Conservation (phyloP, 1,284 basidiomycete species). For the Trichosporon sp. region DNA sequence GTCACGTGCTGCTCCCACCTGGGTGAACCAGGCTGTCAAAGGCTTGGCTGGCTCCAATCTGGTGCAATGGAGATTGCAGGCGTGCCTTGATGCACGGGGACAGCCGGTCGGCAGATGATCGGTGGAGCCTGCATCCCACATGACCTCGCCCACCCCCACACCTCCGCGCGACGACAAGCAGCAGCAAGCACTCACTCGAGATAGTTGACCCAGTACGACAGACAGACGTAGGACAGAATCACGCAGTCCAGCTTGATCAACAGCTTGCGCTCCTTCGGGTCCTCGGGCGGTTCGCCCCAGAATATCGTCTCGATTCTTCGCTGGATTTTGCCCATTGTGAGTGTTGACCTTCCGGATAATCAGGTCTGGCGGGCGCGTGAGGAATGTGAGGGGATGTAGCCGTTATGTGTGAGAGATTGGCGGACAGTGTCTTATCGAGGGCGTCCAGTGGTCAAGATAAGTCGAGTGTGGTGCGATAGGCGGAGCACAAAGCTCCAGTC, state of each 20-base stretch:
- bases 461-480: too few species aligned
- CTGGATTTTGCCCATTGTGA: constrained; percentile 22
- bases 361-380: neutral
- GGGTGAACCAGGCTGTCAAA: too few species aligned
- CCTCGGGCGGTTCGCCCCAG: constrained; percentile 33
- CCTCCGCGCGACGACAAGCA: neutral
- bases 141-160: neutral
- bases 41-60: neutral
- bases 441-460: too few species aligned
- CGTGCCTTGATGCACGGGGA: too few species aligned
- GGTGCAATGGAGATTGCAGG: too few species aligned
- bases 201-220: constrained; percentile 17
- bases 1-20: neutral
- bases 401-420: too few species aligned
- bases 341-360: neutral
- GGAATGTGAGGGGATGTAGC: neutral
- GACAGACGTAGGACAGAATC: constrained; percentile 32
- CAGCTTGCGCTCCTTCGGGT: constrained; percentile 31
- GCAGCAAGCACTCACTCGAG: constrained; percentile 6
- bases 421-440: too few species aligned
- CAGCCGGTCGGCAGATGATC: neutral
- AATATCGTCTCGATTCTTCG: constrained; percentile 31
- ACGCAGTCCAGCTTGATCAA: constrained; percentile 35
- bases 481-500: too few species aligned
- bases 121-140: neutral